These are phyloP conservation scores for Globisporangium yorkense DNA, from an alignment of 352 stramenopile genomes.

Conservation along the genomic window DNA sequence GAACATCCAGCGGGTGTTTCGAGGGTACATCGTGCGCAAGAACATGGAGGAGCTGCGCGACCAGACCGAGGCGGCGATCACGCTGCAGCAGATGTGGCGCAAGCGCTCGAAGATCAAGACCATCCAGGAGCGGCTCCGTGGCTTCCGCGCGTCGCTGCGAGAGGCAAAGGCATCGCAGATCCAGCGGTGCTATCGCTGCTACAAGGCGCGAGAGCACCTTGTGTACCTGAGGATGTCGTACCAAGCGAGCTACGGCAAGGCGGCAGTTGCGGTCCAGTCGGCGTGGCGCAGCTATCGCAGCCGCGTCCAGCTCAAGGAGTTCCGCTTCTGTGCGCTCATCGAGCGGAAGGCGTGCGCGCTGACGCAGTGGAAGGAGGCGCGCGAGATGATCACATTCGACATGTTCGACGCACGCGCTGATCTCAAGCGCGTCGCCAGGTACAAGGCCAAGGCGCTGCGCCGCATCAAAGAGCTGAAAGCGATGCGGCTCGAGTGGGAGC, in stretches of 20 bases:
- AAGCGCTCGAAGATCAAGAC: constrained; percentile 33
- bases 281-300: constrained; percentile 66
- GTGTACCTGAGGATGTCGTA: constrained; percentile 33
- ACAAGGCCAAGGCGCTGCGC: constrained; percentile 63
- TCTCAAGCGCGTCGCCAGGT: constrained; percentile 65
- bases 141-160: constrained; percentile 38
- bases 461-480: constrained; percentile 73
- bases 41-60: constrained; percentile 48
- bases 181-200: constrained; percentile 61
- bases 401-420: constrained; percentile 52
- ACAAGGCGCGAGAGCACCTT: constrained; percentile 34
- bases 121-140: constrained; percentile 30
- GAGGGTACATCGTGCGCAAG: constrained; percentile 51
- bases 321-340: constrained; percentile 60
- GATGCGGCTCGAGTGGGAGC: constrained; percentile 79
- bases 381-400: constrained; percentile 72
- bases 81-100: constrained; percentile 71
- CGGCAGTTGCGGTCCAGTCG: constrained; percentile 55
- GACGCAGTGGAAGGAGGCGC: constrained; percentile 43
- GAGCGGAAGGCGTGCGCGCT: constrained; percentile 55
- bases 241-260: constrained; percentile 41
- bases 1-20: constrained; percentile 66
- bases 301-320: constrained; percentile 48
- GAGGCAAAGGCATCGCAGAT: constrained; percentile 33
- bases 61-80: constrained; percentile 58